Evolutionary conservation across 495 filamentous ascomycete genomes (phyloP).

Genomic region (Ramalina peruviana): DNA sequence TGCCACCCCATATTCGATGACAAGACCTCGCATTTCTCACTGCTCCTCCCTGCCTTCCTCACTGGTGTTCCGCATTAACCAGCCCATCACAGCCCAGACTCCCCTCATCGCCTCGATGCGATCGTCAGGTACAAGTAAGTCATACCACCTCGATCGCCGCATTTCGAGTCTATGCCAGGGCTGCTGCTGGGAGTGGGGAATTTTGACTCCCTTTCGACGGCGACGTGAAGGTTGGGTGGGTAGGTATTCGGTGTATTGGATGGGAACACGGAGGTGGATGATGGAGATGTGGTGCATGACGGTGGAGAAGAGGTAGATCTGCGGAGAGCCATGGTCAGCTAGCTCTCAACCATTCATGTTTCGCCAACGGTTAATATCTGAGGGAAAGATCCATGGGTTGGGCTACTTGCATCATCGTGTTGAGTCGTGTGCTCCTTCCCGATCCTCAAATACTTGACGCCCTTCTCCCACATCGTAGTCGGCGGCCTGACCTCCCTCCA

Average conservation of each 20-base stretch:
- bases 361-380: too few relatives aligned
- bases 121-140: constrained; percentile 55
- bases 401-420: constrained; percentile 41
- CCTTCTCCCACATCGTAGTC: constrained; percentile 60
- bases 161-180: constrained; percentile 52
- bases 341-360: not conserved
- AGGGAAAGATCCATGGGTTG: not conserved
- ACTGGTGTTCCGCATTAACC: constrained; percentile 41
- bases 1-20: not conserved
- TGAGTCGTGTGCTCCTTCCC: constrained; percentile 39
- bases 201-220: constrained; percentile 11
- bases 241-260: constrained; percentile 43
- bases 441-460: constrained; percentile 56
- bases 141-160: constrained; percentile 62
- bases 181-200: constrained; percentile 35
- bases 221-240: constrained; percentile 19
- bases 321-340: constrained; percentile 9
- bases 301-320: constrained; percentile 72
- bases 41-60: constrained; percentile 2
- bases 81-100: constrained; percentile 65
- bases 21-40: not conserved
- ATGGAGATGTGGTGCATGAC: constrained; percentile 75
- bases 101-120: constrained; percentile 55
- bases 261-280: constrained; percentile 58
- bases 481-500: constrained; percentile 43